These are phyloP conservation scores for Linanthus parryae DNA, from an alignment of 148 eudicot species.

Conservation along the genomic window DNA sequence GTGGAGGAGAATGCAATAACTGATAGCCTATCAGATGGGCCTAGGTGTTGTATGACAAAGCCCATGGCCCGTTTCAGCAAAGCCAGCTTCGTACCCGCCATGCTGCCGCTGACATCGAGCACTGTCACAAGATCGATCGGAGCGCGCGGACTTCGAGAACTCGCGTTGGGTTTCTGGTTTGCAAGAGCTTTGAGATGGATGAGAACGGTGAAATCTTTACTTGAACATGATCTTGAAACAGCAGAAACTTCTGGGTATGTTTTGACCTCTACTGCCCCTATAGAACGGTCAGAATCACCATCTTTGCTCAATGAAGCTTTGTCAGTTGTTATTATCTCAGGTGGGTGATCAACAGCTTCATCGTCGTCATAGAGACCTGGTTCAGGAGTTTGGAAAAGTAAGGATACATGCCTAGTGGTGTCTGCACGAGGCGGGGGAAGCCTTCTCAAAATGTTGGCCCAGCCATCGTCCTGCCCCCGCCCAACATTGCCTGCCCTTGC, in stretches of 20 bases:
- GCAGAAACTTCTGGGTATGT: slow-evolving; percentile 42
- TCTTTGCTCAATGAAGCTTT: slow-evolving; percentile 7
- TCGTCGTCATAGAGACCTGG: slow-evolving; percentile 44
- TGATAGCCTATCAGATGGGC: slow-evolving; percentile 45
- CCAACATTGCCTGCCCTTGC: slow-evolving; percentile 12
- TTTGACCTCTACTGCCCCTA: slow-evolving; percentile 25
- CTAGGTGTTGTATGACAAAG: slow-evolving; percentile 42
- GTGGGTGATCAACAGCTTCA: slow-evolving; percentile 20
- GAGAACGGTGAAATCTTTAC: slow-evolving; percentile 26
- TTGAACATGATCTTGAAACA: slow-evolving; percentile 26
- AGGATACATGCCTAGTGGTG: slow-evolving; percentile 15
- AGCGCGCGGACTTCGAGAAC: slow-evolving; percentile 17
- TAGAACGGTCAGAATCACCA: slow-evolving; percentile 4
- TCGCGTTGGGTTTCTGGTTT: slow-evolving; percentile 1
- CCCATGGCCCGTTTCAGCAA: slow-evolving; percentile 56
- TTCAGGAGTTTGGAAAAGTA: slow-evolving; percentile 23
- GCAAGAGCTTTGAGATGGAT: slow-evolving; percentile 44
- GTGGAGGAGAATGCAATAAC: slow-evolving; percentile 55
- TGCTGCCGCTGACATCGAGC: slow-evolving; percentile 56
- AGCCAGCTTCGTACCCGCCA: slow-evolving; percentile 59
- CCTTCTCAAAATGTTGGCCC: slow-evolving; percentile 17
- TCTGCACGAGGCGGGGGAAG: slow-evolving; percentile 22
- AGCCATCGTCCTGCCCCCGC: slow-evolving; percentile 22
- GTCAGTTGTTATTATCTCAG: slow-evolving; percentile 8
- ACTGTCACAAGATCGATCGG: slow-evolving; percentile 50